Conservation (phyloP, 805 yeast genomes). For the Wickerhamomyces bovis region DNA sequence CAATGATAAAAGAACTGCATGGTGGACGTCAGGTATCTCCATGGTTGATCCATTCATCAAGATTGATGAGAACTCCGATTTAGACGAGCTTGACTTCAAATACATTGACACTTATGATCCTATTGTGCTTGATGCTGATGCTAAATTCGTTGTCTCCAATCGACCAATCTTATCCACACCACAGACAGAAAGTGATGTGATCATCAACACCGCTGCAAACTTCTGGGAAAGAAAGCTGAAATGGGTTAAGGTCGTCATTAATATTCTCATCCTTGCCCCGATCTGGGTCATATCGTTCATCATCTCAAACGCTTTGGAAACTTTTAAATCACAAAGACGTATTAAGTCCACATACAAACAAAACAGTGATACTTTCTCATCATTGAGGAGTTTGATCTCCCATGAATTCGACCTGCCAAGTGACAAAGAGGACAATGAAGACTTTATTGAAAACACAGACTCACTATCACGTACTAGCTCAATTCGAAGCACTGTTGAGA, state of each 20-base stretch:
- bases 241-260: slow-evolving; percentile 43
- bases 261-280: slow-evolving; percentile 51
- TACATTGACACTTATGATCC: slow-evolving; percentile 52
- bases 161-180: slow-evolving; percentile 11
- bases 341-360: slow-evolving; percentile 25
- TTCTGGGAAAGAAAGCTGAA: slow-evolving; percentile 35
- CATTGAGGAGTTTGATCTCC: slow-evolving; percentile 14
- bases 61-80: slow-evolving; percentile 38
- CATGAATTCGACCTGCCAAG: slow-evolving; percentile 2
- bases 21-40: slow-evolving; percentile 77
- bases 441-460: slow-evolving; percentile 3
- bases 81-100: slow-evolving; percentile 32
- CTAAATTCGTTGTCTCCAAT: slow-evolving; percentile 32
- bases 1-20: slow-evolving; percentile 75
- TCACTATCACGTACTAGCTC: slow-evolving; percentile 10
- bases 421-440: slow-evolving; percentile 9
- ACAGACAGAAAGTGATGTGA: background rate
- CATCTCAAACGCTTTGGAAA: slow-evolving; percentile 36
- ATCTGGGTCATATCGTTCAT: slow-evolving; percentile 57
- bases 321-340: slow-evolving; percentile 34
- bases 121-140: slow-evolving; percentile 44
- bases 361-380: slow-evolving; percentile 21
- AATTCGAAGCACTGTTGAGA: slow-evolving; percentile 7
- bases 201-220: slow-evolving; percentile 16
- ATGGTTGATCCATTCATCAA: slow-evolving; percentile 50